These are phyloP conservation scores for Carex kokanica DNA, from an alignment of 176 grass and related monocot genomes.

Conservation along the genomic window DNA sequence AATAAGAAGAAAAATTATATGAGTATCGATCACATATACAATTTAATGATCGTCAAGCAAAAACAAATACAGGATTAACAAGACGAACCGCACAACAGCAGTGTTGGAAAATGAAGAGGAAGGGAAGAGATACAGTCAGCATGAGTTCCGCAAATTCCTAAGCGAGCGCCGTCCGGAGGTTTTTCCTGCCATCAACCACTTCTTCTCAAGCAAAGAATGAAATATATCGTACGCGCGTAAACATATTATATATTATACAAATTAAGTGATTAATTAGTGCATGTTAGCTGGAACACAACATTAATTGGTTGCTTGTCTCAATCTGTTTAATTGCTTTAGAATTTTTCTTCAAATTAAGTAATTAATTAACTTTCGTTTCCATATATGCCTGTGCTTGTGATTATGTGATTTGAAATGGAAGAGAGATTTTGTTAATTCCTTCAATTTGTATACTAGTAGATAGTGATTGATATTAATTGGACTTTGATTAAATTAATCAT, in stretches of 20 bases:
- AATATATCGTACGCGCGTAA: neutral
- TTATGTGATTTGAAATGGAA: constrained; percentile 4
- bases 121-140: constrained; percentile 60
- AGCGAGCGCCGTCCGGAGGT: constrained; percentile 50
- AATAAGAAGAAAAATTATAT: neutral
- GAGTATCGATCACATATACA: neutral
- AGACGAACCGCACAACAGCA: constrained; percentile 46
- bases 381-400: neutral
- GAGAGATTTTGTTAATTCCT: neutral
- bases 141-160: constrained; percentile 61
- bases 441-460: neutral
- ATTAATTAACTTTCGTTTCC: neutral
- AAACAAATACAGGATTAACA: constrained; percentile 43
- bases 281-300: neutral
- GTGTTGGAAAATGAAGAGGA: constrained; percentile 66
- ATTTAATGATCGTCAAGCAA: neutral
- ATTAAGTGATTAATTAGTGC: neutral
- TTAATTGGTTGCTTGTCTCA: neutral
- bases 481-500: neutral
- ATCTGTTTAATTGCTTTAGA: neutral
- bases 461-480: neutral
- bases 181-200: constrained; percentile 57
- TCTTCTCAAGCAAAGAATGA: constrained; percentile 45
- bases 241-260: neutral
- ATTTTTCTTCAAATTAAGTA: neutral